Evolutionary conservation across 129 eudicot species (phyloP).

Genomic region (Mikania micrantha): DNA sequence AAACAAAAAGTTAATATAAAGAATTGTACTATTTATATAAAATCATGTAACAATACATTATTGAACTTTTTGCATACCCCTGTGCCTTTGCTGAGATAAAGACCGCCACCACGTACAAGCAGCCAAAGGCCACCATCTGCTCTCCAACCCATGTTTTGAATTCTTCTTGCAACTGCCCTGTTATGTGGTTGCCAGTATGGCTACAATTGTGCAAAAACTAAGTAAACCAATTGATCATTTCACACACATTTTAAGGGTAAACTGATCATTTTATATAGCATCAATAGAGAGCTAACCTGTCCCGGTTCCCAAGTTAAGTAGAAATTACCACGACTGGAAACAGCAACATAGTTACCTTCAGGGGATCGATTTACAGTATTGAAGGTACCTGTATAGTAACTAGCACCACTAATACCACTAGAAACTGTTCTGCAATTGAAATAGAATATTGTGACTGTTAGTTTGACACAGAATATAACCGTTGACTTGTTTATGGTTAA

Average conservation of each 20-base stretch:
- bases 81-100: constrained; percentile 93
- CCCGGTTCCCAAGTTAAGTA: constrained; percentile 99
- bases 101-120: constrained; percentile 98
- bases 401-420: constrained; percentile 99
- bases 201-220: constrained; percentile 39
- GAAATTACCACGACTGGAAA: constrained; percentile 98
- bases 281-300: constrained; percentile 48
- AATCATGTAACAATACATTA: background rate
- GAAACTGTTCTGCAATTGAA: constrained; percentile 96
- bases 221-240: background rate
- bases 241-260: background rate
- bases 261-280: background rate
- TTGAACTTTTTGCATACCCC: constrained; percentile 54
- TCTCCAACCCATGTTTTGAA: constrained; percentile 99
- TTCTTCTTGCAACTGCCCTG: constrained; percentile 87
- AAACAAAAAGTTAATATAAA: constrained; percentile 6
- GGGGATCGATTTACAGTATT: constrained; percentile 98
- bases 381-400: constrained; percentile 98
- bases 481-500: constrained; percentile 5
- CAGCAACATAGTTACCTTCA: constrained; percentile 97
- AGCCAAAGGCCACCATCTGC: constrained; percentile 99
- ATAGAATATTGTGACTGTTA: constrained; percentile 19
- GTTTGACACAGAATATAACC: background rate
- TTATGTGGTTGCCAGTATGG: constrained; percentile 99
- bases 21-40: background rate